Percentiles rank a stretch among this genome's conserved stretches.
Conservation (phyloP, 345 rosid genomes). For the Camelina hispida region DNA sequence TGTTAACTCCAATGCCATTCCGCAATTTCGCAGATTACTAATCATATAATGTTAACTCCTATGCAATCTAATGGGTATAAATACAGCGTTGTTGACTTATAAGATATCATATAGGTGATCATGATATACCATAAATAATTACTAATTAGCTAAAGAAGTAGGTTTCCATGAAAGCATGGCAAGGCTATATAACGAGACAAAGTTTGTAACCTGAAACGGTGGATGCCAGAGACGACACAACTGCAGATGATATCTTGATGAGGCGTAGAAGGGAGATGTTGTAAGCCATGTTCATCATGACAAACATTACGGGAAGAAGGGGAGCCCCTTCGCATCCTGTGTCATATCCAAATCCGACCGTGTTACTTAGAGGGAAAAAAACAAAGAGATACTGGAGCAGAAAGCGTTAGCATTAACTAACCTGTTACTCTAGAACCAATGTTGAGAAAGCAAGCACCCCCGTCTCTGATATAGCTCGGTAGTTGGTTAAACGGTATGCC, state of each 20-base stretch:
- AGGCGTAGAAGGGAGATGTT: conserved; percentile 92
- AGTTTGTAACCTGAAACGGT: conserved; percentile 77
- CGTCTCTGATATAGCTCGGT: conserved; percentile 84
- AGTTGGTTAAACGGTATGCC: conserved; percentile 89
- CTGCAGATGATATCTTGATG: conserved; percentile 89
- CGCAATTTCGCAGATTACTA: neutral
- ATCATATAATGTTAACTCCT: neutral
- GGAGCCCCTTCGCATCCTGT: conserved; percentile 97
- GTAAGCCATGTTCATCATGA: conserved; percentile 84
- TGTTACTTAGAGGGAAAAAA: neutral
- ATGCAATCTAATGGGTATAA: neutral
- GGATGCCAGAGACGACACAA: conserved; percentile 91
- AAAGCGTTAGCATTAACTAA: conserved; percentile 45
- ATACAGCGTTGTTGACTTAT: neutral
- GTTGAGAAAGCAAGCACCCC: conserved; percentile 91
- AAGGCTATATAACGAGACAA: neutral
- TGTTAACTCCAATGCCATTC: too few relatives aligned
- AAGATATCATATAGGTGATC: neutral
- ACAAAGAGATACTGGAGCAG: neutral
- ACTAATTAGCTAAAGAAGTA: conserved; percentile 9
- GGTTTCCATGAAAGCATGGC: neutral
- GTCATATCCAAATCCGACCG: conserved; percentile 22
- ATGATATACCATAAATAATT: neutral
- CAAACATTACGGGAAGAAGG: conserved; percentile 78
- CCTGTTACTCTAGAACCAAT: conserved; percentile 66